Base-by-base conservation (phyloP, 2,329 filamentous ascomycete genomes). In the Epichloe elymi region DNA sequence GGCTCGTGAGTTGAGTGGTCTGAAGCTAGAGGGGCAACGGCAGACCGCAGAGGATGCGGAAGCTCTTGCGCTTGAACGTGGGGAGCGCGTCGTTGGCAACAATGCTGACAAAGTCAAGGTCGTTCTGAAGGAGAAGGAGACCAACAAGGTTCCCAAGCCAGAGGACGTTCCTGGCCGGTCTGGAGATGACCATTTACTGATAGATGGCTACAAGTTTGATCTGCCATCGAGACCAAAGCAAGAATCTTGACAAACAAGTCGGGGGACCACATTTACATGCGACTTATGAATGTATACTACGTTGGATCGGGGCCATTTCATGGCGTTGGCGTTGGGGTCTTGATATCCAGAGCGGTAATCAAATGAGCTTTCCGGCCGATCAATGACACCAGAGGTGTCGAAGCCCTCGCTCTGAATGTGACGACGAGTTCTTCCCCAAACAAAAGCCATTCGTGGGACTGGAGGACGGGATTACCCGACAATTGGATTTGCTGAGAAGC, bases 161-260 rank as follows among this genome's bases (percentile, higher is more conserved):
- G 46, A 56, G 7, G 50, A 51, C n/a, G 48, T 72, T 10, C 50
- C 55, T 7, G 51, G 52, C 14, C 55, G 60, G 2, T 64, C 65
- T 42, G 65, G 63, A 1, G 69, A 73, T 14, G 63, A 65, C 17
- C 72, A 78, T 59, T 56, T 75, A 44, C 56, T 70, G 8, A 61
- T 78, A 0, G 76, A 80, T 46, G 76, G 76, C n/a, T 71, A 78
- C 60, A 73, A 65, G 57, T 66, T 67, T 35, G 73, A 65, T 53
- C 65, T 57, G n/a, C 55, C 56, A 1, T 43, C 40, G 6, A 43
- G 55, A 17, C 50, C 51, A 10, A 53, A 46, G 37, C 33, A 35
- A 15, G 35, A 23, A n/a, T 50, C 46, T 40, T 49, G 26, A 17
- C 8, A n/a, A 17, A 3, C 4, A 19, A 19, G n/a, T 41, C 42